Evolutionary conservation across 2,329 filamentous ascomycete genomes (phyloP).

Genomic region (Aspergillus felis): DNA sequence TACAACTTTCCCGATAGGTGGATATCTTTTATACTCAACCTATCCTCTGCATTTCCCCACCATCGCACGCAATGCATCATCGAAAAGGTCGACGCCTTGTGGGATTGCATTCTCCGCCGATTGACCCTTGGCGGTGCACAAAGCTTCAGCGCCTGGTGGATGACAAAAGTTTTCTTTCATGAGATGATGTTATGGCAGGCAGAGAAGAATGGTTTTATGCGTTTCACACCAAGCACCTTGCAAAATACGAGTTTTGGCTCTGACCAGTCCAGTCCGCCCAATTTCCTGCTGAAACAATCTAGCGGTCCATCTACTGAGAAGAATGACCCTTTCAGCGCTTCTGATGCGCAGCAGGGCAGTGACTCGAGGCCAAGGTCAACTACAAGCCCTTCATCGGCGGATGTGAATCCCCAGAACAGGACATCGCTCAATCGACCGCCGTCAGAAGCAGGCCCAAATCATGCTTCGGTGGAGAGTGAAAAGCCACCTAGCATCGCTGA

Average conservation of each 20-base stretch:
- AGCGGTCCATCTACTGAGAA: constrained; percentile 10
- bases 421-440: constrained; percentile 10
- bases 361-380: constrained; percentile 19
- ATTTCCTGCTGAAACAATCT: constrained; percentile 20
- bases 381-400: constrained; percentile 12
- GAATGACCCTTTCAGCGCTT: constrained; percentile 14
- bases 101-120: constrained; percentile 42
- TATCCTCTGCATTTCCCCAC: constrained; percentile 37
- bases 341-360: constrained; percentile 11
- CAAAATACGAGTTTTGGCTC: constrained; percentile 23
- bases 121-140: constrained; percentile 43
- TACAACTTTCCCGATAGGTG: constrained; percentile 49
- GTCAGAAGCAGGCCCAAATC: constrained; percentile 19
- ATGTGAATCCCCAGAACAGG: constrained; percentile 15
- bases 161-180: constrained; percentile 92
- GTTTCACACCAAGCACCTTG: constrained; percentile 40
- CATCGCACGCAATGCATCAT: constrained; percentile 44
- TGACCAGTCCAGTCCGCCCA: constrained; percentile 19
- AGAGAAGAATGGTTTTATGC: constrained; percentile 84
- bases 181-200: constrained; percentile 91
- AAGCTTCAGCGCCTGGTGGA: constrained; percentile 52
- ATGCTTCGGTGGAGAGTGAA: constrained; percentile 29
- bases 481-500: constrained; percentile 46
- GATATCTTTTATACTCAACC: constrained; percentile 42
- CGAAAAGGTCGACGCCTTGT: constrained; percentile 42